Base-by-base conservation (phyloP, 2,329 filamentous ascomycete species). In the Microthyrium microscopicum region DNA sequence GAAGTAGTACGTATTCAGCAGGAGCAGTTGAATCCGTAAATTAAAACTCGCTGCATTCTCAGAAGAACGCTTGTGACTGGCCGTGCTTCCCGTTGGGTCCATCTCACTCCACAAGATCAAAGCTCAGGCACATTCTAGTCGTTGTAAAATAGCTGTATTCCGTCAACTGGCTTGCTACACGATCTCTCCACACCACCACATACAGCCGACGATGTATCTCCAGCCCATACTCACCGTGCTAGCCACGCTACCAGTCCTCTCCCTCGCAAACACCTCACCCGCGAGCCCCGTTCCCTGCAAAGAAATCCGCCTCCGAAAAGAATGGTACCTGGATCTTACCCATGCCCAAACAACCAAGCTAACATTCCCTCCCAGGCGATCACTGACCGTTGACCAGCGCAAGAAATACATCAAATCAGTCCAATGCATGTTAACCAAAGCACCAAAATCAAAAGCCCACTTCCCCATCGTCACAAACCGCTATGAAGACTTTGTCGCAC, bases 401-500 rank as follows among this genome's bases (percentile, higher is more conserved):
- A 15, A 26, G n/a, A 20, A 36, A 15, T 37, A 37, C 31, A 34
- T 37, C 32, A 12, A 22, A 22, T 31, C 35, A 5, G 13, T 28
- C 13, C 13, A 36, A 37, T 37, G 35, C 22, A 13, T 37, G 22
- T 4, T 26, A 18, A 21, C 5, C 29, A 5, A 9, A 7, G 20
- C 35, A 15, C 16, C 31, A 6, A 37, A 27, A 29, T 18, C 31
- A 8, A 17, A 19, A n/a, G 16, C 20, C 12, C 24, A 26, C 15
- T 36, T 37, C 32, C 13, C 19, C 6, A n/a, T 12, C 4, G 13
- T 36, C 3, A 25, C 18, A 15, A 31, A n/a, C 18, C 35, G 35
- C 4, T 29, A 37, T 20, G 35, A 37, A 15, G 35, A 37, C 25
- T 37, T 37, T 22, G 35, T 35, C 5, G 31, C 31, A 7, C 12